Evolutionary conservation across 495 filamentous ascomycete genomes (phyloP), one percentile per base, ranked within the genome.

Genomic region (Parmelia sp.): DNA sequence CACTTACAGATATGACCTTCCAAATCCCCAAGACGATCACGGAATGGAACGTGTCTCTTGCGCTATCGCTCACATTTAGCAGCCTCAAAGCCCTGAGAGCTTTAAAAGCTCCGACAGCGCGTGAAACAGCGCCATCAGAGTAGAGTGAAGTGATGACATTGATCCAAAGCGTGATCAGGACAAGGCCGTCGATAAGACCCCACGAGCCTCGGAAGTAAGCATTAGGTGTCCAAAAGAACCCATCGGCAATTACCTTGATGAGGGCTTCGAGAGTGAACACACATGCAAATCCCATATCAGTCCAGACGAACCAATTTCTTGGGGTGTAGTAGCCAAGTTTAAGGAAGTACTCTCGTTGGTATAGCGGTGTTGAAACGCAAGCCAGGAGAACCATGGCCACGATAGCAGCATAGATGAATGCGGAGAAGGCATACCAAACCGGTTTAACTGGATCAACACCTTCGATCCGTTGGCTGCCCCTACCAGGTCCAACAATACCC

Each of bases 301-400:
- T 88, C 78, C 88, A 96, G 12, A 91, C 86, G 69, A 97, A 99
- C 94, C 94, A 99, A 69, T 91, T 92, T 64, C 80, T 80, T 49
- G 80, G 72, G 19, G 78, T 82, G 61, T 80, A 82, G 3, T 67
- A 58, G 45, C 60, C 40, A 71, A 88, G 79, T 4, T 63, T 74
- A 33, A 77, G 62, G 68, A 92, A 93, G 72, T 96, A 91, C 63
- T 90, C 80, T 72, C 88, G 88, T 70, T 97, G 94, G 71, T 92
- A 97, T 23, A 97, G 78, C 2, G 94, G 94, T 5, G 94, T 99
- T 14, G 93, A 96, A 62, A 97, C 79, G 70, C 94, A 97, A 40
- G 94, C 94, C 55, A 99, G 83, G 39, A 97, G 71, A 23, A 99
- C 94, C 94, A 99, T 97, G 53, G 91, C 90, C 57, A 97, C 89